A percentile compares a stretch with the other conserved stretches of the same genome.
These are phyloP conservation scores for Asterochloris erici DNA, from an alignment of 139 green algal species.

Conservation along the genomic window DNA sequence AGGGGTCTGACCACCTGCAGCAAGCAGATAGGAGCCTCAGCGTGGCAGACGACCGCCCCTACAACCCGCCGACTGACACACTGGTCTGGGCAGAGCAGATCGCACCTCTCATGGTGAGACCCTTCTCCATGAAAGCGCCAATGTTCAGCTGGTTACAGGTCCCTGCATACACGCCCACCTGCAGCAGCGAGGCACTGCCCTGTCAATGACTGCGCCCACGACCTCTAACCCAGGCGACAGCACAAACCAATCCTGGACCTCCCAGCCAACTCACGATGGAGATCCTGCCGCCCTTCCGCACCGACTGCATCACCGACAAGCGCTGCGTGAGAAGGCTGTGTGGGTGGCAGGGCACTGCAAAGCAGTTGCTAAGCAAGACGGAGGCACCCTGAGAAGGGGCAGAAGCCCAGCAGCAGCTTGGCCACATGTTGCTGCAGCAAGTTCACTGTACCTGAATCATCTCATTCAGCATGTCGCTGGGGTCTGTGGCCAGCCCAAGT, in stretches of 20 bases:
- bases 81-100: background rate
- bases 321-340: no score
- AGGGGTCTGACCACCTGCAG: slow-evolving; percentile 29
- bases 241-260: no score
- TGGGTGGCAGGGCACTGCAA: background rate
- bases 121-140: slow-evolving; percentile 81
- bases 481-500: slow-evolving; percentile 64
- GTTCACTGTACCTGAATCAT: slow-evolving; percentile 38
- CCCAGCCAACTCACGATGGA: slow-evolving; percentile 2
- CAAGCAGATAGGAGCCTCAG: background rate
- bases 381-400: no score
- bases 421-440: background rate
- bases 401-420: background rate
- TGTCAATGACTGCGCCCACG: no score
- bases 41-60: no score
- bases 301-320: no score
- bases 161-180: slow-evolving; percentile 48
- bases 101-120: slow-evolving; percentile 30
- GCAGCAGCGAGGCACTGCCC: background rate
- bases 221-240: no score
- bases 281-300: background rate
- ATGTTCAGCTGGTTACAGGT: slow-evolving; percentile 71
- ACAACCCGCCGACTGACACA: background rate
- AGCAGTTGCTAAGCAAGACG: background rate
- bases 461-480: slow-evolving; percentile 74